Evolutionary conservation across 345 rosid species (phyloP), one percentile per base, ranked within the genome.

Genomic region (Microcos paniculata): DNA sequence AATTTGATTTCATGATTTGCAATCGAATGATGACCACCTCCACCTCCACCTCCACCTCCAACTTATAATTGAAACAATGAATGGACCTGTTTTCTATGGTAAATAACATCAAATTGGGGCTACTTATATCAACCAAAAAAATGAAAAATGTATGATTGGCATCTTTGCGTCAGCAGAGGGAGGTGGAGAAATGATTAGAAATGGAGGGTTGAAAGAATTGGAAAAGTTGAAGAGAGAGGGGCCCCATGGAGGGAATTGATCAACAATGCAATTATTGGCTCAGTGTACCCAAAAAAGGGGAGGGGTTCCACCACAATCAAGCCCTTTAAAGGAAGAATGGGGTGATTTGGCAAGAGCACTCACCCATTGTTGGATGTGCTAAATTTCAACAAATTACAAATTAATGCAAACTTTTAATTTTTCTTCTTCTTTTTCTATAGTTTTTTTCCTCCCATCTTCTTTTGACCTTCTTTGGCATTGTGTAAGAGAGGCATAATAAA

Each of bases 261-360:
- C 80, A 59, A 71, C 72, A 14, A 51, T 66, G 77, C 79, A 78
- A 82, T 82, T 82, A 82, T 82, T 75, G 77, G 21, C 64, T 73
- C 48, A 74, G 16, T 61, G 26, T 48, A 74, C 38, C 6, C 45
- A 48, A 53, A 42, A 64, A 16, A 1, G 14, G 28, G 4, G 1
- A 70, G 23, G 74, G 79, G 81, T 56, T 64, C 76, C 84, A 77
- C 76, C 73, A 59, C 55, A 52, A 53, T 9, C 52, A 33, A 31
- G 62, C 13, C 59, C 42, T 58, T 70, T 53, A 45, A 24, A 2
- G 38, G 19, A 45, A 38, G 48, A 69, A 9, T 68, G 57, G 72
- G 10, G 6, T 65, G 10, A 70, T 62, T 24, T 62, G 33, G 46
- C 38, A 43, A 62, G 26, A 51, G 75, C 75, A 62, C 75, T 61